Evolutionary conservation across 1,139 yeast species (phyloP), one percentile per base, ranked within the genome.

Genomic region (Candida tropicalis): DNA sequence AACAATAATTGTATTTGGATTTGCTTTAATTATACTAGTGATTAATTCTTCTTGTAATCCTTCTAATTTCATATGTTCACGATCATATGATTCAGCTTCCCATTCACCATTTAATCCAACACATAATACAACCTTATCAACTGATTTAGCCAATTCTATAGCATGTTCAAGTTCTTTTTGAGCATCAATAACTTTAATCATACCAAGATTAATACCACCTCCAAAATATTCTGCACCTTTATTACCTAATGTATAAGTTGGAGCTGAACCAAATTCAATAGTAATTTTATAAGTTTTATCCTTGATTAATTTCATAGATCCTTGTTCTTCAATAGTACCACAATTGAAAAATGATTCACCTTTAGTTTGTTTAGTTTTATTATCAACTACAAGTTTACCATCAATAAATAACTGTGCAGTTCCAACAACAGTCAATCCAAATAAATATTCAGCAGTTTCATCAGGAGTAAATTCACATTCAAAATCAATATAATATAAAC

Each of bases 371-470:
- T 66, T 57, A 22, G 78, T 75, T 53, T 73, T 75, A 61, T 81
- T 80, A 54, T 81, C 84, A 44, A 80, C 79, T 15, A 81, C 66
- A 44, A 79, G 60, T 55, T 76, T 53, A 44, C 61, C 83, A 52
- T 81, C 71, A 40, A 81, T 60, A 52, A 63, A 81, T 25, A 81
- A 53, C 50, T 67, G 65, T 17, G 78, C 82, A 29, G 84, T 76
- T 29, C 87, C 87, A 45, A 66, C 55, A 27, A 75, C 75, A 10
- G 75, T 57, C 38, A 73, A 59, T 25, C 84, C 82, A 53, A 81
- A 75, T 43, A 68, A 74, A 54, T 77, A 81, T 6, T 61, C 71
- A 17, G 73, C 81, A 38, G 71, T 56, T 39, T 65, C 73, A 37
- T 73, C 77, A 3, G 84, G 77, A 5, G 57, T 59, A 49, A 68